phyloP scores from a whole-genome alignment of 148 eudicot genomes.

The Diospyros lotus region DNA sequence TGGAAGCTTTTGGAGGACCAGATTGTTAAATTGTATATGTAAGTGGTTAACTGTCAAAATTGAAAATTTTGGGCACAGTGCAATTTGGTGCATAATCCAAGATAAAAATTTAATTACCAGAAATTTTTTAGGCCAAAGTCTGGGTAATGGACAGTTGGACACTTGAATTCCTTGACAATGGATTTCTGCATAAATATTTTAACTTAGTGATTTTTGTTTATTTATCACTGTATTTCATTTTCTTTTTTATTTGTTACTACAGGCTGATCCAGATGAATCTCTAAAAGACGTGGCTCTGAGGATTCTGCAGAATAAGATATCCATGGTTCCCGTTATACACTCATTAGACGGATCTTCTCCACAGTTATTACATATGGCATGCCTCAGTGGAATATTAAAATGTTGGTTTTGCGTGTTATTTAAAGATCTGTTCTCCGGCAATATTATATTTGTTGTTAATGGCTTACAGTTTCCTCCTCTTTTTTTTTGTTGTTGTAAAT shows the following conservation, averaged over 20 bases:
- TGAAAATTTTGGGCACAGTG: no score
- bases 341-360: constrained; percentile 25
- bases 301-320: constrained; percentile 36
- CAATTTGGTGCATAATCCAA: no score
- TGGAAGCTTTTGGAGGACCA: no score
- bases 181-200: neutral
- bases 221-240: neutral
- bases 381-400: constrained; percentile 42
- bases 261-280: constrained; percentile 53
- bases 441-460: neutral
- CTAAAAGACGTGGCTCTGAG: constrained; percentile 30
- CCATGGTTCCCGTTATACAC: constrained; percentile 35
- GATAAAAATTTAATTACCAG: no score
- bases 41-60: no score
- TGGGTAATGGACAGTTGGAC: neutral
- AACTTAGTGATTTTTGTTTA: neutral
- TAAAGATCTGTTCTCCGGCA: neutral
- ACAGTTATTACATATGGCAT: constrained; percentile 32
- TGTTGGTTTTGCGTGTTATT: constrained; percentile 23
- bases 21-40: no score
- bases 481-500: constrained; percentile 4
- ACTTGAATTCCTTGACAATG: neutral
- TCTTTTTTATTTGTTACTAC: constrained; percentile 1
- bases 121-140: neutral
- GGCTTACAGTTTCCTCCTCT: neutral